Percentiles rank a stretch among this genome's conserved stretches.
These are phyloP conservation scores for Fusarium sp. DNA, from an alignment of 2,329 filamentous ascomycete genomes.

Conservation along the genomic window DNA sequence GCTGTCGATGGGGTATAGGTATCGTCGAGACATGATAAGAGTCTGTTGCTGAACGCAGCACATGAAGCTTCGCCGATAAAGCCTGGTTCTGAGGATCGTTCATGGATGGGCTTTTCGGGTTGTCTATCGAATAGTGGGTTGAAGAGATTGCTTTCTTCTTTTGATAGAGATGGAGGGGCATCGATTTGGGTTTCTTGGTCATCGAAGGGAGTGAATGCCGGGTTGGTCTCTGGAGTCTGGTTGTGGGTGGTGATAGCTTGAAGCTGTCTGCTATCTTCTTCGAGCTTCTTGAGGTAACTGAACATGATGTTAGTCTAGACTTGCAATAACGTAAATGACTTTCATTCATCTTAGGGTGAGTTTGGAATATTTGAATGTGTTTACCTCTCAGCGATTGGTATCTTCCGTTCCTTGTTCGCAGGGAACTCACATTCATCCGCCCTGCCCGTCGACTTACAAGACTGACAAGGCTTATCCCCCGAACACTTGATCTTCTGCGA, in stretches of 20 bases:
- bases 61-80: slow-evolving; percentile 48
- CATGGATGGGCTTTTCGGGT: slow-evolving; percentile 28
- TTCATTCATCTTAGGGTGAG: too few species aligned
- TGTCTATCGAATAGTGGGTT: slow-evolving; percentile 44
- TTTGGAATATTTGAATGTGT: background rate
- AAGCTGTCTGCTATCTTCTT: slow-evolving; percentile 18
- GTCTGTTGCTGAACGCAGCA: slow-evolving; percentile 45
- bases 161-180: slow-evolving; percentile 24
- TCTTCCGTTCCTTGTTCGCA: slow-evolving; percentile 53
- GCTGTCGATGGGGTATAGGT: slow-evolving; percentile 42
- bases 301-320: background rate
- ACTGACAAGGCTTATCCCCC: slow-evolving; percentile 54
- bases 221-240: slow-evolving; percentile 27
- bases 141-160: slow-evolving; percentile 44
- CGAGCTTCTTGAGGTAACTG: slow-evolving; percentile 32
- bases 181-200: slow-evolving; percentile 34
- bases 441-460: slow-evolving; percentile 52
- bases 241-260: slow-evolving; percentile 16
- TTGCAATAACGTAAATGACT: too few species aligned
- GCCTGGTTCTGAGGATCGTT: slow-evolving; percentile 37
- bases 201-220: slow-evolving; percentile 8
- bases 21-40: slow-evolving; percentile 45
- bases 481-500: slow-evolving; percentile 59
- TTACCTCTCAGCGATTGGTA: slow-evolving; percentile 44
- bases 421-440: slow-evolving; percentile 53